Evolutionary conservation across 805 yeast genomes (phyloP).

Genomic region (Limtongozyma cylindracea): DNA sequence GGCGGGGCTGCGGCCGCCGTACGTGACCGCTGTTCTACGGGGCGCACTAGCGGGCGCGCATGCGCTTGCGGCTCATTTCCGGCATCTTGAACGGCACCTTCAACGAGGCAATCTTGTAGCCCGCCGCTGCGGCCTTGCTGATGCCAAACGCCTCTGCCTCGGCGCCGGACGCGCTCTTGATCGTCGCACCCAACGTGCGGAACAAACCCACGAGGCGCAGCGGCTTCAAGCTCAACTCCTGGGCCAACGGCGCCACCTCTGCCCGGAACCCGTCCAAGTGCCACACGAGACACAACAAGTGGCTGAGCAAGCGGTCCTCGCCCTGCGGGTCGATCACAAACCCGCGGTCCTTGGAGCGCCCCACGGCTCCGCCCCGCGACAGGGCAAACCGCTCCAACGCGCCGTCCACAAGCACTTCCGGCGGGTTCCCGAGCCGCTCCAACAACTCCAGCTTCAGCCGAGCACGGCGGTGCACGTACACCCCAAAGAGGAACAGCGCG

Average conservation of each 20-base stretch:
- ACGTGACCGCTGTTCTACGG: too few species aligned
- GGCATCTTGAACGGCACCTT: conserved; percentile 82
- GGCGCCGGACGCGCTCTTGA: conserved; percentile 46
- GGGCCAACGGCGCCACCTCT: conserved; percentile 61
- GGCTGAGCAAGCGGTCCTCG: conserved; percentile 72
- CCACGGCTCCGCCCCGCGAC: conserved; percentile 33
- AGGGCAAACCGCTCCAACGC: conserved; percentile 50
- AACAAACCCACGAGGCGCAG: conserved; percentile 41
- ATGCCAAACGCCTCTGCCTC: conserved; percentile 55
- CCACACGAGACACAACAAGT: conserved; percentile 42
- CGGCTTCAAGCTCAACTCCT: conserved; percentile 64
- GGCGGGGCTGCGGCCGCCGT: too few species aligned
- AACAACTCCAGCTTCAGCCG: conserved; percentile 30
- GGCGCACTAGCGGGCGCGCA: too few species aligned
- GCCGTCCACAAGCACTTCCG: conserved; percentile 50
- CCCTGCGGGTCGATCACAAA: conserved; percentile 67
- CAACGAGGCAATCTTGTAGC: conserved; percentile 59
- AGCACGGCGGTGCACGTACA: conserved; percentile 47
- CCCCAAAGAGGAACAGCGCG: conserved; percentile 56
- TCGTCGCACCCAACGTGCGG: conserved; percentile 60
- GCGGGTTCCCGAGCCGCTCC: conserved; percentile 40
- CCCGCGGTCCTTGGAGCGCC: conserved; percentile 53
- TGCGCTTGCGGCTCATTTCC: conserved; percentile 26
- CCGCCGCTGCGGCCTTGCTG: conserved; percentile 28
- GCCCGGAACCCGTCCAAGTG: conserved; percentile 55